A percentile compares a stretch with the other conserved stretches of the same genome.
These are phyloP conservation scores for Arxiozyma telluris DNA, from an alignment of 1,139 yeast species.

Conservation along the genomic window DNA sequence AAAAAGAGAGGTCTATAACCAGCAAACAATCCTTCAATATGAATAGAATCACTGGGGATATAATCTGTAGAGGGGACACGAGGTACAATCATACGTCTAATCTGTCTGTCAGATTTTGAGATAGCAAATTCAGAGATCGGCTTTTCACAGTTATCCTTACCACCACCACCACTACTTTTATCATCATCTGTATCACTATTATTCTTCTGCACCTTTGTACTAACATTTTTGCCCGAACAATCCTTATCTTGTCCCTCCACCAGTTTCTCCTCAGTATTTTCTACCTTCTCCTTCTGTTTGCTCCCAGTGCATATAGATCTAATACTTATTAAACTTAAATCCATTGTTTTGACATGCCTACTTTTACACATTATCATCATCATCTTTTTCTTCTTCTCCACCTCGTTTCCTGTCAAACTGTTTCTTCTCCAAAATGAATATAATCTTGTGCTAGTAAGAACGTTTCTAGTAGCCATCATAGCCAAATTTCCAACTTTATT, in stretches of 20 bases:
- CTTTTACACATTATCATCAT: background rate
- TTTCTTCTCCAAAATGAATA: background rate
- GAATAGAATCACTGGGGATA: slow-evolving; percentile 20
- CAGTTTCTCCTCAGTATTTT: background rate
- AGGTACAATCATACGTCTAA: slow-evolving; percentile 17
- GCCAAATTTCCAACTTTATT: background rate
- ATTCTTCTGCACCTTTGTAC: background rate
- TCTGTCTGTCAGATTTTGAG: background rate
- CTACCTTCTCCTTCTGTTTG: background rate
- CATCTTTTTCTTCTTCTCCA: no score
- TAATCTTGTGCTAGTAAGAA: background rate
- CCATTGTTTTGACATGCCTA: background rate
- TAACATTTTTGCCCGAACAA: background rate
- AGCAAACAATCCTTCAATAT: slow-evolving; percentile 30
- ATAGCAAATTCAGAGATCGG: background rate
- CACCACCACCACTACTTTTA: background rate
- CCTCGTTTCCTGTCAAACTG: background rate
- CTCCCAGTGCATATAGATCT: background rate
- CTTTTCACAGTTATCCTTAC: background rate
- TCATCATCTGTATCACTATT: background rate
- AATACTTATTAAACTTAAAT: background rate
- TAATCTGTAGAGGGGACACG: slow-evolving; percentile 26
- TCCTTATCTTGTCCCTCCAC: background rate
- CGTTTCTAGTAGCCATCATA: background rate
- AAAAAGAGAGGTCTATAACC: slow-evolving; percentile 31